phyloP scores from a whole-genome alignment of 208 protist genomes.

The Leishmania arabica region DNA sequence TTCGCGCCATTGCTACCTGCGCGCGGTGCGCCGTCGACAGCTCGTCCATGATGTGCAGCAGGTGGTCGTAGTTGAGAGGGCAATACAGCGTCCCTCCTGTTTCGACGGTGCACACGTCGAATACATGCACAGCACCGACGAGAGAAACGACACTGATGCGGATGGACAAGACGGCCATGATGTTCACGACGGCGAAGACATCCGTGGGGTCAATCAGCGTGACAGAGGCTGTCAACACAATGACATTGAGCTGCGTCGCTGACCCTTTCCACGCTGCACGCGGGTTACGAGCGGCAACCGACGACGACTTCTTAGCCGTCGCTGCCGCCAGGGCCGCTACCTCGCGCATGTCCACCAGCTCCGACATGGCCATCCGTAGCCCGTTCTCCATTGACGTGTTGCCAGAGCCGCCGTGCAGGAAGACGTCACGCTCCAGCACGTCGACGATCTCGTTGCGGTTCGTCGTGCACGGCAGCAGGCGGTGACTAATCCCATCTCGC shows the following conservation, averaged over 20 bases:
- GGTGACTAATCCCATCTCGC: constrained; percentile 72
- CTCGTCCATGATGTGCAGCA: constrained; percentile 51
- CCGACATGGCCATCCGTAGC: constrained; percentile 70
- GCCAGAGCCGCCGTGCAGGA: constrained; percentile 79
- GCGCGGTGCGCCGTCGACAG: constrained; percentile 38
- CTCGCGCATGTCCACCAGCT: constrained; percentile 76
- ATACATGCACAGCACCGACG: constrained; percentile 80
- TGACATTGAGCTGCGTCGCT: constrained; percentile 47
- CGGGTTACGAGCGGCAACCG: neutral
- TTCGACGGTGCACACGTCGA: constrained; percentile 49
- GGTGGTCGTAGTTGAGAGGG: constrained; percentile 82
- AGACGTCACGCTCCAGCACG: constrained; percentile 76
- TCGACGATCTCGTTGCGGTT: constrained; percentile 66
- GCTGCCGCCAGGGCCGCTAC: constrained; percentile 27
- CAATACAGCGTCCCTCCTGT: constrained; percentile 71
- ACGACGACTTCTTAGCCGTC: neutral
- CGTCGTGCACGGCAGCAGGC: constrained; percentile 62
- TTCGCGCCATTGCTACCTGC: constrained; percentile 1
- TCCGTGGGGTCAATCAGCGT: constrained; percentile 83
- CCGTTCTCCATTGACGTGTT: constrained; percentile 80
- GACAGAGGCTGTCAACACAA: constrained; percentile 75
- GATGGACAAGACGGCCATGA: constrained; percentile 47
- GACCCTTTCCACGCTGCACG: constrained; percentile 22
- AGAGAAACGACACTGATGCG: constrained; percentile 72
- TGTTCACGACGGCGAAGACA: constrained; percentile 65